These are phyloP conservation scores for Ophiocordyceps camponoti-saundersi DNA, from an alignment of 2,329 filamentous ascomycete genomes.

Conservation along the genomic window DNA sequence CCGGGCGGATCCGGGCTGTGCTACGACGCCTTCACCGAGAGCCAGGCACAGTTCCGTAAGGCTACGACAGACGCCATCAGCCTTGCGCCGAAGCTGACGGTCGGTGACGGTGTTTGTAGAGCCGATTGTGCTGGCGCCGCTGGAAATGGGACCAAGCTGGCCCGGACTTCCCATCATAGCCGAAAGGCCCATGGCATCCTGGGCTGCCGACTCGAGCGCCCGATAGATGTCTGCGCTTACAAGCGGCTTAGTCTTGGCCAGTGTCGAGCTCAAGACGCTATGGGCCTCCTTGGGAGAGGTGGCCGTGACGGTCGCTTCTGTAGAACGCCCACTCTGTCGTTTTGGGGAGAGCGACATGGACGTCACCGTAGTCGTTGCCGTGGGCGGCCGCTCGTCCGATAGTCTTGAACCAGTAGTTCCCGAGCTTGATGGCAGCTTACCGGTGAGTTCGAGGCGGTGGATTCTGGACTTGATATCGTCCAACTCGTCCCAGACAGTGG, in stretches of 20 bases:
- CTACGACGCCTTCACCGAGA: constrained; percentile 42
- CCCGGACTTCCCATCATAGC: constrained; percentile 60
- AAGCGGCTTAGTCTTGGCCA: constrained; percentile 59
- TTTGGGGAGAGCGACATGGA: constrained; percentile 85
- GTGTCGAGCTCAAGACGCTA: constrained; percentile 62
- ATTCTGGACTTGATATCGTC: constrained; percentile 92
- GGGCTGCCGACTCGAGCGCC: constrained; percentile 63
- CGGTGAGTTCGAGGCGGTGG: constrained; percentile 73
- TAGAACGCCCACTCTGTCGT: constrained; percentile 22
- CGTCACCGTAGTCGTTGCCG: constrained; percentile 79
- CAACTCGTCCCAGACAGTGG: constrained; percentile 93
- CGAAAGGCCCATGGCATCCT: constrained; percentile 65
- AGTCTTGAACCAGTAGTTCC: constrained; percentile 60
- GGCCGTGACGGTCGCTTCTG: constrained; percentile 20
- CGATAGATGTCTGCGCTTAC: constrained; percentile 57
- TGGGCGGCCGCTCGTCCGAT: constrained; percentile 69
- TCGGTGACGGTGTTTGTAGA: constrained; percentile 44
- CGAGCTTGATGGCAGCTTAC: constrained; percentile 70
- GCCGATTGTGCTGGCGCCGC: constrained; percentile 46
- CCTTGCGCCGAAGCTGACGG: constrained; percentile 73
- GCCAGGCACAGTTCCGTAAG: constrained; percentile 85
- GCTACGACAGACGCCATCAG: constrained; percentile 82
- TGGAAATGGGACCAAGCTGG: constrained; percentile 50
- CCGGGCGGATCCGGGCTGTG: constrained; percentile 3
- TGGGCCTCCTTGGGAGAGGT: constrained; percentile 43